Evolutionary conservation across 2,329 filamentous ascomycete species (phyloP), one percentile per base, ranked within the genome.

Genomic region (Trichoderma oligosporum): DNA sequence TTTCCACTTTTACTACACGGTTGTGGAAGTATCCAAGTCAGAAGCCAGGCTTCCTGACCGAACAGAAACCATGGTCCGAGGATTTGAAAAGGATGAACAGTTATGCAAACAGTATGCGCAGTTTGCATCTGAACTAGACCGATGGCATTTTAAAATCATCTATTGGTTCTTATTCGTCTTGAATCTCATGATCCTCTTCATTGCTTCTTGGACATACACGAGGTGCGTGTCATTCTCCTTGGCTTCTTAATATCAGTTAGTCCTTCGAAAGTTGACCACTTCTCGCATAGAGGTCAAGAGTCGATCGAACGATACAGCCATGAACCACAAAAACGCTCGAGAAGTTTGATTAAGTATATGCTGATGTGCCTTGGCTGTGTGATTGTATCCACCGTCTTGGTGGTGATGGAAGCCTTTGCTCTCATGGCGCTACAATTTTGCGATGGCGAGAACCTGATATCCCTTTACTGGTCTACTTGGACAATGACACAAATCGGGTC

Each of bases 401-500:
- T 82, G 25, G 69, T 83, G 53, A 74, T 84, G 68, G 81, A 85
- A 65, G 78, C 78, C 12, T 84, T 78, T 57, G 70, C 73, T 9
- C 74, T 83, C 16, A 63, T 82, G 56, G 78, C 78, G 0, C 67
- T 83, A 4, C 79, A 84, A 61, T 85, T 82, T 61, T 85, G 82
- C 61, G 79, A 82, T 35, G 81, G 81, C 8, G 82, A 85, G 62
- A 78, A 83, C 62, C 74, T 84, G 56, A 83, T 83, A 70, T 76
- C 77, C 1, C 70, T 84, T 0, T 84, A 83, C 67, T 84, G 82
- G 82, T 78, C 81, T 0, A 82, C 81, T 2, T 84, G 81, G 80
- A 82, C 80, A 20, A 81, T 82, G 74, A 71, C 83, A 4, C 82
- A 84, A 62, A 70, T 84, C 2, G 82, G 82, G 5, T 79, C 79